Evolutionary conservation across 1,284 basidiomycete genomes (phyloP), one percentile per base, ranked within the genome.

Genomic region (Paramarasmius palmivorus): DNA sequence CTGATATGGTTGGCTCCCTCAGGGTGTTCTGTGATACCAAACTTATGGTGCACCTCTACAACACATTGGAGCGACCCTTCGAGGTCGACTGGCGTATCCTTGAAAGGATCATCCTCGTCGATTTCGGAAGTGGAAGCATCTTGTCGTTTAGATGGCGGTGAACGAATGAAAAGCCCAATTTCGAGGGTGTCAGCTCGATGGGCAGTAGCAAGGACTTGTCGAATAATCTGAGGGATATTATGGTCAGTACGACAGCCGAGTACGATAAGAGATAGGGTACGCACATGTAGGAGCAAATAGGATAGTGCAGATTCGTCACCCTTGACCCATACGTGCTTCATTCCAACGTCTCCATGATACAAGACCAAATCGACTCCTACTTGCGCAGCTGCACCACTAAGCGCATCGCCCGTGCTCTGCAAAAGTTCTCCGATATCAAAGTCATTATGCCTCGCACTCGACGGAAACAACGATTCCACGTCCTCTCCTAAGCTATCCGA

Each of bases 251-350:
- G 44, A 26, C 51, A 53, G 6, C 44, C 53, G 34, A 23, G 50
- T 22, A 14, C 38, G 35, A 57, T 36, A 32, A 54, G 41, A 53
- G 38, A 50, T 37, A 45, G 37, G 45, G 49, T 32, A 73, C 92
- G 75, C 72, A 96, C 95, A 77, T 95, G 89, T 36, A 86, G 83
- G 46, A 96, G 69, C 2, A 85, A 80, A 71, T 90, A 95, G 25
- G 84, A 86, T 57, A 95, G 74, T 1, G 86, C 93, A 59, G 85
- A 86, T 62, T 93, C 92, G 63, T 95, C 91, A 4, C 92, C 94
- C 60, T 78, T 82, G 19, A 95, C 91, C 53, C 84, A 85, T 52
- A 94, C 79, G 64, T 95, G 89, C 71, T 88, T 90, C 74, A 94
- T 78, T 19, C 85, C 86, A 19, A 90, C 84, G 67, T 95, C 93